Conservation (phyloP, 768 basidiomycete genomes). For the Boletales sp. region DNA sequence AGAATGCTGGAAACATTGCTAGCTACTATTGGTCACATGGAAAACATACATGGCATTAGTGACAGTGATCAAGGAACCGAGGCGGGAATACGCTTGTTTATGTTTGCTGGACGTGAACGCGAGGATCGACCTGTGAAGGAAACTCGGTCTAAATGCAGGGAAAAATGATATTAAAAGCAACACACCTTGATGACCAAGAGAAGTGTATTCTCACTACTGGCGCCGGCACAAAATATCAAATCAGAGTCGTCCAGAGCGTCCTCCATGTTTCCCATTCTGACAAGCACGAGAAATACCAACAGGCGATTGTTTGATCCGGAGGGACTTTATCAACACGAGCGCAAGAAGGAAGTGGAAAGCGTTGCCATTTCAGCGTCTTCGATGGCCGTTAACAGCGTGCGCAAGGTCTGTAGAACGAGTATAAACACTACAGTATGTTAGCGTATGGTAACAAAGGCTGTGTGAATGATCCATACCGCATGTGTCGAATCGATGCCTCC, state of each 20-base stretch:
- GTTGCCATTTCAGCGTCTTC: background rate
- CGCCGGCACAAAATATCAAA: background rate
- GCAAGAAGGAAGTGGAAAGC: too few relatives aligned
- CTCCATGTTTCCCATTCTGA: background rate
- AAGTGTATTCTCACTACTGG: background rate
- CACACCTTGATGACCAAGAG: conserved; percentile 1
- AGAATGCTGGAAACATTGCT: too few relatives aligned
- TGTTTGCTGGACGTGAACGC: background rate
- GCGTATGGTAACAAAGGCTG: too few relatives aligned
- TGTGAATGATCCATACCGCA: too few relatives aligned
- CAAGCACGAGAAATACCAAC: background rate
- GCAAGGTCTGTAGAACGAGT: too few relatives aligned
- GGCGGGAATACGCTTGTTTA: background rate
- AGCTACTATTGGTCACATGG: too few relatives aligned
- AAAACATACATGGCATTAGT: background rate
- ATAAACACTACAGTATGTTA: too few relatives aligned
- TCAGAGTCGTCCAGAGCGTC: background rate
- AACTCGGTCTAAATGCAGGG: too few relatives aligned
- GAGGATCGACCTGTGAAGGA: background rate
- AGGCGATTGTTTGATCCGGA: background rate
- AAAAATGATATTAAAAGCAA: background rate
- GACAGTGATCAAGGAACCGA: background rate
- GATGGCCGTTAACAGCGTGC: background rate
- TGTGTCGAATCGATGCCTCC: too few relatives aligned
- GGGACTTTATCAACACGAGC: background rate